Percentiles rank a stretch among this genome's conserved stretches.
These are phyloP conservation scores for Beta corolliflora DNA, from an alignment of 179 eudicot genomes.

Conservation along the genomic window DNA sequence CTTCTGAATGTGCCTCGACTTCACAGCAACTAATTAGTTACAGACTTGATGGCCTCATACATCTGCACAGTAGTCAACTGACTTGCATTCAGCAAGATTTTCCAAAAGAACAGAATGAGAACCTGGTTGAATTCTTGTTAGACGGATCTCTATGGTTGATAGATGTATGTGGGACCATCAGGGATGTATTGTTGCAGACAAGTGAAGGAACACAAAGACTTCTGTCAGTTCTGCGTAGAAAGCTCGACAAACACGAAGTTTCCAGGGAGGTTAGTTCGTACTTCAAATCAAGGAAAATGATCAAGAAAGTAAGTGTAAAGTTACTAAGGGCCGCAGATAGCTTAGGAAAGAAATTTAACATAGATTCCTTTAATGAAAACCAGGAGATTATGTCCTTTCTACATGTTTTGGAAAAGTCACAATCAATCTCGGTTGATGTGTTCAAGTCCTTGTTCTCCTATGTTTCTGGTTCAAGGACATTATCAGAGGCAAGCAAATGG, in stretches of 20 bases:
- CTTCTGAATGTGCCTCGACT: slow-evolving; percentile 14
- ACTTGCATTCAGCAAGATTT: slow-evolving; percentile 24
- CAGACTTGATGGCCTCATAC: slow-evolving; percentile 21
- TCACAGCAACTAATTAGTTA: slow-evolving; percentile 16
- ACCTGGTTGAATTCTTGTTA: slow-evolving; percentile 19
- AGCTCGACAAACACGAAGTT: neutral
- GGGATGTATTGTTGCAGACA: slow-evolving; percentile 25
- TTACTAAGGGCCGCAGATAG: slow-evolving; percentile 6
- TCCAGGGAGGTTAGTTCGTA: slow-evolving; percentile 9
- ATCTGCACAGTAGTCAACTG: slow-evolving; percentile 19
- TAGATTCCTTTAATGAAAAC: neutral
- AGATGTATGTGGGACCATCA: slow-evolving; percentile 28
- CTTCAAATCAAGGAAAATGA: slow-evolving; percentile 20
- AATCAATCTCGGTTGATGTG: slow-evolving; percentile 22
- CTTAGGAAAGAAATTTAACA: neutral
- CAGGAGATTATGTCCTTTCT: neutral
- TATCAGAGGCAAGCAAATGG: slow-evolving; percentile 18
- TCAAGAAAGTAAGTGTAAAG: slow-evolving; percentile 18
- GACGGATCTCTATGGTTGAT: slow-evolving; percentile 32
- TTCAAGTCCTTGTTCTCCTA: slow-evolving; percentile 28
- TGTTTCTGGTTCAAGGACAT: slow-evolving; percentile 4
- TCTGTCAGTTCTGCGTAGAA: slow-evolving; percentile 27
- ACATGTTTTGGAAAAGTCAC: slow-evolving; percentile 20
- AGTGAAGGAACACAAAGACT: slow-evolving; percentile 10
- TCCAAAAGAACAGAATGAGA: neutral